A percentile compares a stretch with the other conserved stretches of the same genome.
Conservation (phyloP, 2,329 filamentous ascomycete genomes). For the Aspergillus japonicus region DNA sequence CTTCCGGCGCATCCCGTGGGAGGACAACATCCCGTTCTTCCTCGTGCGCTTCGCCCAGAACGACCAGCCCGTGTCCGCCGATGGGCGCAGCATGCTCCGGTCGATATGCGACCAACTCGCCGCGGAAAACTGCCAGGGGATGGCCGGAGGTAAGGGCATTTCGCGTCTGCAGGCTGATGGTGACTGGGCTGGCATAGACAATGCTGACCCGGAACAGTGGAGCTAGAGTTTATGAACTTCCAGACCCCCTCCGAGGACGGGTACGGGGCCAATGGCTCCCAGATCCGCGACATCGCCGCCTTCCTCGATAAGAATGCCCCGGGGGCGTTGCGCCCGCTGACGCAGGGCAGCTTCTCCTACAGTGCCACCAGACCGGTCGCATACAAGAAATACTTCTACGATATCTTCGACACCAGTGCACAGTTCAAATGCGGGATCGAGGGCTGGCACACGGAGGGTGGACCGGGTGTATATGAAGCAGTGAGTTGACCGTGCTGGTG, state of each 20-base stretch:
- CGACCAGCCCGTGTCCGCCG: slow-evolving; percentile 68
- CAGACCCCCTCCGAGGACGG: slow-evolving; percentile 30
- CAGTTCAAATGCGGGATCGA: slow-evolving; percentile 78
- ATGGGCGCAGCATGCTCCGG: slow-evolving; percentile 72
- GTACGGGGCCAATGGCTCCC: slow-evolving; percentile 66
- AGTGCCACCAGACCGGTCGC: slow-evolving; percentile 79
- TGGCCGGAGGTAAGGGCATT: slow-evolving; percentile 72
- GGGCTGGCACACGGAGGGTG: slow-evolving; percentile 91
- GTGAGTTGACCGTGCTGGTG: slow-evolving; percentile 41
- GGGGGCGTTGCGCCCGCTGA: slow-evolving; percentile 70
- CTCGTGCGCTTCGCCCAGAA: slow-evolving; percentile 78
- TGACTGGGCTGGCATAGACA: no score
- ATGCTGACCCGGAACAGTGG: slow-evolving; percentile 55
- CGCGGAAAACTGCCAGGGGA: slow-evolving; percentile 67
- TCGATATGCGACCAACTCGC: slow-evolving; percentile 65
- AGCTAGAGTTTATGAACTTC: slow-evolving; percentile 72
- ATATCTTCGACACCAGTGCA: slow-evolving; percentile 74
- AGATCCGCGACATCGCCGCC: slow-evolving; percentile 70
- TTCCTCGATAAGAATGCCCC: slow-evolving; percentile 73
- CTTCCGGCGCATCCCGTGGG: slow-evolving; percentile 84
- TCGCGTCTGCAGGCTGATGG: not conserved
- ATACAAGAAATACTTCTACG: slow-evolving; percentile 87
- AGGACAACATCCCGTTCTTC: slow-evolving; percentile 80
- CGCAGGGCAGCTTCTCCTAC: slow-evolving; percentile 93
- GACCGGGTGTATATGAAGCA: slow-evolving; percentile 90